Percentiles rank a stretch among this genome's conserved stretches.
These are phyloP conservation scores for Pyrenula aspistea DNA, from an alignment of 495 filamentous ascomycete species.

Conservation along the genomic window DNA sequence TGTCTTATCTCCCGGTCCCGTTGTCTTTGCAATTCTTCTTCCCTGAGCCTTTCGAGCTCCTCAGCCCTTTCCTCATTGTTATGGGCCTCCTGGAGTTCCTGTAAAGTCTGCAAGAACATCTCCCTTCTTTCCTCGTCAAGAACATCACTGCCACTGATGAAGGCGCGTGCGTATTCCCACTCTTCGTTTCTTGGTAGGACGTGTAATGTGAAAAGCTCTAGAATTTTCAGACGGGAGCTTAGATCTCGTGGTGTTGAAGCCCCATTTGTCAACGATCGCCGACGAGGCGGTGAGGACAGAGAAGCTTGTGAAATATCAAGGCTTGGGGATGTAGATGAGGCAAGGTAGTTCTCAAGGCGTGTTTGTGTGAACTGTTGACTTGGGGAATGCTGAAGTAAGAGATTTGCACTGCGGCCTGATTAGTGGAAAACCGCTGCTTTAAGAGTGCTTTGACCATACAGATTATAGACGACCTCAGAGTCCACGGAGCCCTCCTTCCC, in stretches of 20 bases:
- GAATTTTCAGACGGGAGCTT: constrained; percentile 66
- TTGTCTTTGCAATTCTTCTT: constrained; percentile 46
- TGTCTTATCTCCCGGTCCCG: constrained; percentile 41
- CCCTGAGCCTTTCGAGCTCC: constrained; percentile 45
- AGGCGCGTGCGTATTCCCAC: constrained; percentile 89
- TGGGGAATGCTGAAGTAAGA: constrained; percentile 77
- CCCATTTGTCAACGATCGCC: constrained; percentile 34
- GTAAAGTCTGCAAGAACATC: constrained; percentile 60
- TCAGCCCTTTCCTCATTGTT: constrained; percentile 57
- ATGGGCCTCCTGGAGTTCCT: constrained; percentile 50
- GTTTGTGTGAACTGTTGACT: constrained; percentile 73
- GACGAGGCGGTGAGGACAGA: constrained; percentile 28
- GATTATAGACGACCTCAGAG: constrained; percentile 83
- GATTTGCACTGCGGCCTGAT: constrained; percentile 53
- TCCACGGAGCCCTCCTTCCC: constrained; percentile 84
- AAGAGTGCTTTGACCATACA: constrained; percentile 41
- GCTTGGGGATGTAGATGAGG: constrained; percentile 56
- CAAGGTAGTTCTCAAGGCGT: constrained; percentile 81
- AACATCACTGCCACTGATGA: constrained; percentile 70
- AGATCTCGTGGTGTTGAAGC: constrained; percentile 70
- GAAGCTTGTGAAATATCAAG: constrained; percentile 40
- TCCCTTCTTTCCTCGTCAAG: constrained; percentile 90
- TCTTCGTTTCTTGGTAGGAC: constrained; percentile 81
- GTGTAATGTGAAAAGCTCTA: constrained; percentile 89
- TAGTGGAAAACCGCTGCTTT: background rate